Base-by-base conservation (phyloP, 1,284 basidiomycete genomes). In the Vanrija humicola region DNA sequence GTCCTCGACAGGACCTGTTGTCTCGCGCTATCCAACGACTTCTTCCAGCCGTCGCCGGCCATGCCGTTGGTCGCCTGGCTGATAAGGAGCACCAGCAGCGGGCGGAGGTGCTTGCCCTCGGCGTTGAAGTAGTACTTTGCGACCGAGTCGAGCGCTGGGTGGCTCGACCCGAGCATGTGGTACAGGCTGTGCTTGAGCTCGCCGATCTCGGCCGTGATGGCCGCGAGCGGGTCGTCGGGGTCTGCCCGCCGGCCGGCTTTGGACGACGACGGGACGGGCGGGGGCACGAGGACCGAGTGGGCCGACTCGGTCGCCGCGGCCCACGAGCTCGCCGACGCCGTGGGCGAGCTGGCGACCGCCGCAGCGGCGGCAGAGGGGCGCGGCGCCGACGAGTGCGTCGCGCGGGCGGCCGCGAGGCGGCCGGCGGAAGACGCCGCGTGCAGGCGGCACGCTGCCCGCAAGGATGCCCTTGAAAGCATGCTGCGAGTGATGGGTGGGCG, bases 121-220 rank as follows among this genome's bases (percentile, higher is more conserved):
- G 90, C 88, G 57, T 89, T 81, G 74, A 98, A 96, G 79, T 97
- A 97, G 78, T 93, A 96, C 64, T 91, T 86, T 5, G 94, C 92
- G 59, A 97, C 87, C 54, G 88, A 84, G 62, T 88, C 86, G 54
- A 98, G 84, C 1, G 86, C 84, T 2, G 92, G 89, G 74, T 98
- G 90, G 10, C 90, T 88, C 3, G 89, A 88, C 26, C 92, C 93
- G 12, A 98, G 82, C 42, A 98, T 81, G 60, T 82, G 80, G 61
- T 92, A 81, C 28, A 98, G 81, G 55, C 84, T 87, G 54, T 83
- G 81, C 59, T 89, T 86, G 46, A 98, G 80, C 52, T 83, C 82
- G 29, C 83, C 77, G 28, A 98, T 84, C 71, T 98, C 87, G 19
- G 84, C 78, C 45, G 84, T 83, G 59, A 94, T 82, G 46, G 69